Conservation (phyloP, 192 early-diverging fungal genomes). For the Coemansia sp. region DNA sequence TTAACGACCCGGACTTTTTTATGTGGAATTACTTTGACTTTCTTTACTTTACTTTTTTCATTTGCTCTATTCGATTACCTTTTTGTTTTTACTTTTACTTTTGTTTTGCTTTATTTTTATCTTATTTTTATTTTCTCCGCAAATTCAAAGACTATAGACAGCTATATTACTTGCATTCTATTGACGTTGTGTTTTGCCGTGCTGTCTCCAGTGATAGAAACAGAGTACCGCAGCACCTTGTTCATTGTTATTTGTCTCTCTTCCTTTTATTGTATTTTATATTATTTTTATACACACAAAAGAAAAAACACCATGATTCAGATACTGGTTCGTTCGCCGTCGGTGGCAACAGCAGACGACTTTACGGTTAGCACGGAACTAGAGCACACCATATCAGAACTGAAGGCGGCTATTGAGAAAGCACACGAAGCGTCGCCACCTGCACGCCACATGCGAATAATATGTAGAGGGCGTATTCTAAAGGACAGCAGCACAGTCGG, state of each 20-base stretch:
- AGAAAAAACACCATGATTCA: conserved; percentile 11
- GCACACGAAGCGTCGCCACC: conserved; percentile 26
- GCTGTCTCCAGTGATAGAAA: too few species aligned
- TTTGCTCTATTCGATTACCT: too few species aligned
- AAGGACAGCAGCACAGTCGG: conserved; percentile 17
- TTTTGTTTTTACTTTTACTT: neutral
- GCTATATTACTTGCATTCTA: too few species aligned
- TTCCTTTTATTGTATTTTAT: neutral
- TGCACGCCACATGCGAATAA: conserved; percentile 44
- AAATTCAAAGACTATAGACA: too few species aligned
- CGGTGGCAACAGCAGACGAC: conserved; percentile 32
- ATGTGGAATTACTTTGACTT: too few species aligned
- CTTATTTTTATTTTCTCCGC: neutral
- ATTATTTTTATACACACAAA: neutral
- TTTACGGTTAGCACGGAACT: conserved; percentile 20
- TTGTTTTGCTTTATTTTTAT: neutral
- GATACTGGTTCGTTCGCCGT: conserved; percentile 41
- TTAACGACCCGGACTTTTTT: too few species aligned
- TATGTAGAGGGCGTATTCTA: conserved; percentile 48
- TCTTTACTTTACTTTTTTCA: too few species aligned
- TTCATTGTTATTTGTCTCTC: neutral
- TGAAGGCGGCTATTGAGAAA: conserved; percentile 37
- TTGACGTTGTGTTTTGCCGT: too few species aligned
- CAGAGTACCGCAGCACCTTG: too few species aligned
- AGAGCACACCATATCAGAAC: conserved; percentile 24